Percentiles rank a stretch among this genome's conserved stretches.
Evolutionary conservation across 23 red algal genomes (phyloP).

Genomic region (Cyanidiococcus yangmingshanensis): DNA sequence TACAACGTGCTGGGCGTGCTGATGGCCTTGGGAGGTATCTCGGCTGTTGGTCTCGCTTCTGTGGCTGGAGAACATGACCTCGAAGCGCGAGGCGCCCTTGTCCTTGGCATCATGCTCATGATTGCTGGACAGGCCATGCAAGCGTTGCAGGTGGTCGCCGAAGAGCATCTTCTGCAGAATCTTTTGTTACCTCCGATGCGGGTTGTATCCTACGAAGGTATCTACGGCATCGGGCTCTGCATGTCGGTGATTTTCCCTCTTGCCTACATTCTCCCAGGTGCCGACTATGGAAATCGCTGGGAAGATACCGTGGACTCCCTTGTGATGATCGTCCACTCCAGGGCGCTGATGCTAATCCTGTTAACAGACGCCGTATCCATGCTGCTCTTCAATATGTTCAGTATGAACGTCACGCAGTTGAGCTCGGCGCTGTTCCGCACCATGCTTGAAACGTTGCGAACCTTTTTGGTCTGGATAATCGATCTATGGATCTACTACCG

Average conservation of each 20-base stretch:
- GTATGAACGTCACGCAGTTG: slow-evolving; percentile 80
- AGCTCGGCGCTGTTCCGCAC: slow-evolving; percentile 64
- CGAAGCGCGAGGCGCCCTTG: slow-evolving; percentile 18
- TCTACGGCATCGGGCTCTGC: slow-evolving; percentile 71
- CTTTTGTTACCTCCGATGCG: slow-evolving; percentile 62
- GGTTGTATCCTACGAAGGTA: slow-evolving; percentile 82
- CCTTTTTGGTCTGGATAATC: slow-evolving; percentile 77
- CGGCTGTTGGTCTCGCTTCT: slow-evolving; percentile 58
- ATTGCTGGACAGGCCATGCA: slow-evolving; percentile 69
- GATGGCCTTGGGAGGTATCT: slow-evolving; percentile 47
- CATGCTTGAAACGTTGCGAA: slow-evolving; percentile 86
- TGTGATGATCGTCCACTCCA: slow-evolving; percentile 62
- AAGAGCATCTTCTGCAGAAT: slow-evolving; percentile 80
- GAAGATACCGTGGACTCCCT: slow-evolving; percentile 74
- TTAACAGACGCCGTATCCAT: slow-evolving; percentile 55
- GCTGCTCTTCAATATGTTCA: slow-evolving; percentile 84
- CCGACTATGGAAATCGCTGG: slow-evolving; percentile 48
- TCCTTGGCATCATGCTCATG: slow-evolving; percentile 66
- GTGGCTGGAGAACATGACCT: slow-evolving; percentile 27
- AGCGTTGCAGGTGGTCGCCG: slow-evolving; percentile 66
- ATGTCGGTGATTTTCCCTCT: slow-evolving; percentile 62
- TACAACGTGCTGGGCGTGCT: slow-evolving; percentile 53
- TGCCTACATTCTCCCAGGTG: slow-evolving; percentile 61
- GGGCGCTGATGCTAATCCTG: slow-evolving; percentile 44
- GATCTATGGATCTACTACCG: slow-evolving; percentile 79